Base-by-base conservation (phyloP, 768 basidiomycete genomes). In the Leucosporidium creatinivorum region DNA sequence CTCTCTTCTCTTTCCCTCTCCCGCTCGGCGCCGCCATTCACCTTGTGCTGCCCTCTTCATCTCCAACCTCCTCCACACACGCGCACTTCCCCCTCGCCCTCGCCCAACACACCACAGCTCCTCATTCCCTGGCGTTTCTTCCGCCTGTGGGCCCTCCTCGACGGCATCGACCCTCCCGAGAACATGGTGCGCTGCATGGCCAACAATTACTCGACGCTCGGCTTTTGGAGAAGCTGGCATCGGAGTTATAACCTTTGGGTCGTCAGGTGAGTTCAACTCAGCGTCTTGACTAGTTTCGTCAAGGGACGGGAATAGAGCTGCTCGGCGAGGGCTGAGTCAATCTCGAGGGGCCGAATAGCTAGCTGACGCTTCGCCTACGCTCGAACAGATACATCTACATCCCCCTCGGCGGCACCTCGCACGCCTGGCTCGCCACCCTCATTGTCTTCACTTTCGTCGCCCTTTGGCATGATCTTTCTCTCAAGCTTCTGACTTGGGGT, bases 161-260 rank as follows among this genome's bases (percentile, higher is more conserved):
- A 92, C 74, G 90, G 89, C 0, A 83, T 97, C 44, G 91, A 96
- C 73, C 89, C 92, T 0, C 96, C 94, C 0, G 96, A 99, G 78
- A 99, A 99, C 78, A 96, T 97, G 96, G 84, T 99, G 18, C 84
- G 96, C n/a, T 98, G 96, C 75, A 88, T 97, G 86, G 89, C 86
- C 26, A 99, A 98, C 78, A 98, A 97, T 77, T 97, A 97, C 76
- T 96, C 93, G 1, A 84, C 86, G 0, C 77, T 87, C 15, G 92
- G 92, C 0, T 98, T 99, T 78, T 98, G 96, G 96, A 80, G 92
- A 69, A 87, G 87, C 70, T 98, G 94, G 96, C 94, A 98, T 77
- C 82, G 96, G 12, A 91, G 89, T 69, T 97, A 93, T 79, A 99
- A 98, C 75, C 83, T 96, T 19, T 98, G 94, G 96, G 81, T 93